These are phyloP conservation scores for Leishmania braziliensis DNA, from an alignment of 208 protist species.

Conservation along the genomic window DNA sequence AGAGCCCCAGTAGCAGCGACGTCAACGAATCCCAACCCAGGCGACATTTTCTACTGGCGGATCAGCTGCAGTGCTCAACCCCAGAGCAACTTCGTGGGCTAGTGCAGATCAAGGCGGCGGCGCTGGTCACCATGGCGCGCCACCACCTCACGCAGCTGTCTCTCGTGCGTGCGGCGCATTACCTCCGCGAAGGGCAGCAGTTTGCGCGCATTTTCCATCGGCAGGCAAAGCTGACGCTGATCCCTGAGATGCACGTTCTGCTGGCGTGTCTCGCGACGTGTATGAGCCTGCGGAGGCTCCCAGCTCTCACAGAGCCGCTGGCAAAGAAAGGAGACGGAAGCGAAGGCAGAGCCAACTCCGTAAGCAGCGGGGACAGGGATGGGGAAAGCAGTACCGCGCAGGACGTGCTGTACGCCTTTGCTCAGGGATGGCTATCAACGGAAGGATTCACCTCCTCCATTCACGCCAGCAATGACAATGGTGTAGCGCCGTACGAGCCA, in stretches of 20 bases:
- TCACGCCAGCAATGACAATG: background rate
- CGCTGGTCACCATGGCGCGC: conserved; percentile 44
- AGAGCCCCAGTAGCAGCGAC: background rate
- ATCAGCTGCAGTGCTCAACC: conserved; percentile 22
- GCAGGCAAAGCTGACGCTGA: conserved; percentile 33
- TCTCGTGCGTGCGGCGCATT: conserved; percentile 28
- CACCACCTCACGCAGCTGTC: conserved; percentile 47
- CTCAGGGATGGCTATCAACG: conserved; percentile 20
- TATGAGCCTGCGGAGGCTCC: conserved; percentile 46
- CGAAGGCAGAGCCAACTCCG: background rate
- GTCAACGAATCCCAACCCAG: background rate
- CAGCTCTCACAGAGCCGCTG: conserved; percentile 3
- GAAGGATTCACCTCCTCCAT: background rate
- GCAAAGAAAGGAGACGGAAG: background rate
- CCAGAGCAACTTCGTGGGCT: conserved; percentile 50
- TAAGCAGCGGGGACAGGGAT: conserved; percentile 6
- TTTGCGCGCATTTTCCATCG: conserved; percentile 52
- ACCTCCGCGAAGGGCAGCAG: conserved; percentile 41
- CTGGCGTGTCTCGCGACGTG: conserved; percentile 43
- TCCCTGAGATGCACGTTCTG: conserved; percentile 51
- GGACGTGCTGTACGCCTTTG: conserved; percentile 9
- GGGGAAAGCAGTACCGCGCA: background rate
- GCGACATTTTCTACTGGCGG: background rate
- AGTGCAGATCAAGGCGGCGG: conserved; percentile 54
- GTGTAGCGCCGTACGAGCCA: background rate